phyloP scores from a whole-genome alignment of 345 rosid genomes.

The Laguncularia racemosa region DNA sequence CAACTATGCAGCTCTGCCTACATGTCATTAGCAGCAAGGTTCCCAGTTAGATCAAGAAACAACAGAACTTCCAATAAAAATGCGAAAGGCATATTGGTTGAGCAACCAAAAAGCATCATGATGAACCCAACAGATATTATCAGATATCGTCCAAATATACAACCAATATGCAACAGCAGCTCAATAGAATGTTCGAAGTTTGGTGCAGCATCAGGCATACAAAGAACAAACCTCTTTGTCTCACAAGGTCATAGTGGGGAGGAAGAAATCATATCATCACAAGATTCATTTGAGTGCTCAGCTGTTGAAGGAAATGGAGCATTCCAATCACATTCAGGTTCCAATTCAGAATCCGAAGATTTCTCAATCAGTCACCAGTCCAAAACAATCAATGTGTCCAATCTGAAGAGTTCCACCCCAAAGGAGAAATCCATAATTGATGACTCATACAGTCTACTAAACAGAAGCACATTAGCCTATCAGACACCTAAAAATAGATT shows the following conservation, averaged over 20 bases:
- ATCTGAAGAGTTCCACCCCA: slow-evolving; percentile 20
- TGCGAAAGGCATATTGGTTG: slow-evolving; percentile 24
- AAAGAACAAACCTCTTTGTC: slow-evolving; percentile 30
- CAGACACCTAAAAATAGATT: slow-evolving; percentile 18
- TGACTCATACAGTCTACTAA: slow-evolving; percentile 24
- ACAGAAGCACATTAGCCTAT: slow-evolving; percentile 23
- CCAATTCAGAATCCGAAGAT: slow-evolving; percentile 61
- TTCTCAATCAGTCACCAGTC: slow-evolving; percentile 28
- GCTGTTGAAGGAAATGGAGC: slow-evolving; percentile 37
- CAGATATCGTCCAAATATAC: slow-evolving; percentile 32
- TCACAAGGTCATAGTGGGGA: slow-evolving; percentile 39
- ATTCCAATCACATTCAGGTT: slow-evolving; percentile 45
- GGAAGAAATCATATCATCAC: slow-evolving; percentile 71
- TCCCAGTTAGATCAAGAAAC: slow-evolving; percentile 47
- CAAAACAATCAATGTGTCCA: slow-evolving; percentile 19
- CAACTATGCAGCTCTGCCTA: slow-evolving; percentile 77
- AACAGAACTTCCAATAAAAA: slow-evolving; percentile 18
- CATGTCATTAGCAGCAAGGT: slow-evolving; percentile 77
- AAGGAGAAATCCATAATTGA: slow-evolving; percentile 30
- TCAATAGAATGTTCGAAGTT: slow-evolving; percentile 31
- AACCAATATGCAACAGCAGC: slow-evolving; percentile 27
- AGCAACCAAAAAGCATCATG: slow-evolving; percentile 54
- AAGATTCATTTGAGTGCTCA: slow-evolving; percentile 48
- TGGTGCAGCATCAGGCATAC: slow-evolving; percentile 28
- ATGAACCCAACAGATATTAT: slow-evolving; percentile 24